Evolutionary conservation across 352 stramenopile species (phyloP), one percentile per base, ranked within the genome.

Genomic region (Phytophthora meadii): DNA sequence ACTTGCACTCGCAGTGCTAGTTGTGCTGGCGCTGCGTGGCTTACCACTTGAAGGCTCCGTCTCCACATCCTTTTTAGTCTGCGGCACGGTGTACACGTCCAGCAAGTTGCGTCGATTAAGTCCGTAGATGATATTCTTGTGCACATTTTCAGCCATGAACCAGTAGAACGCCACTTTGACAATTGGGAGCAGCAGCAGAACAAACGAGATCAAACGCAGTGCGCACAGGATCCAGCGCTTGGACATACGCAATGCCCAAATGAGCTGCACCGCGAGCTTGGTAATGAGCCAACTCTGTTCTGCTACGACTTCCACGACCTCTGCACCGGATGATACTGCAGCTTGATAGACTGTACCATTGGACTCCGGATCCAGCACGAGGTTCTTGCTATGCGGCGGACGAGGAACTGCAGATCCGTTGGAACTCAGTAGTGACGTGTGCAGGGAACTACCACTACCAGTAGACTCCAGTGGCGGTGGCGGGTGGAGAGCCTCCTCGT

Each of bases 81-180:
- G 61, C 0, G 80, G 72, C 15, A 86, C 80, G 19, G 76, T 79
- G 61, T 98, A 98, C 34, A 98, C 77, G 48, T 98, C 92, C 30
- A 96, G 71, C 44, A 95, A 67, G 59, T 97, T 93, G 39, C 89
- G 82, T 30, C 73, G 56, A 10, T 88, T 82, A 42, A 88, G 63
- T 17, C 88, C 88, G 59, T 94, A 95, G 39, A 89, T 82, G 37
- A 95, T 77, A 54, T 93, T 93, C 68, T 88, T 89, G 70, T 89
- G 73, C 49, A 96, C 79, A n/a, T 87, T 67, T 37, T 70, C 47
- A 54, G 80, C 61, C 19, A 72, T 72, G 12, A 85, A 67, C 70
- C 74, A 94, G 65, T 90, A 92, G 19, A 79, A 25, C n/a, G 77
- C 61, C 30, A 92, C 79, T 24, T 77, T 71, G 7, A 90, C 34